Evolutionary conservation across 73 alveolate genomes (phyloP), one percentile per base, ranked within the genome.

Genomic region (Paramecium caudatum): DNA sequence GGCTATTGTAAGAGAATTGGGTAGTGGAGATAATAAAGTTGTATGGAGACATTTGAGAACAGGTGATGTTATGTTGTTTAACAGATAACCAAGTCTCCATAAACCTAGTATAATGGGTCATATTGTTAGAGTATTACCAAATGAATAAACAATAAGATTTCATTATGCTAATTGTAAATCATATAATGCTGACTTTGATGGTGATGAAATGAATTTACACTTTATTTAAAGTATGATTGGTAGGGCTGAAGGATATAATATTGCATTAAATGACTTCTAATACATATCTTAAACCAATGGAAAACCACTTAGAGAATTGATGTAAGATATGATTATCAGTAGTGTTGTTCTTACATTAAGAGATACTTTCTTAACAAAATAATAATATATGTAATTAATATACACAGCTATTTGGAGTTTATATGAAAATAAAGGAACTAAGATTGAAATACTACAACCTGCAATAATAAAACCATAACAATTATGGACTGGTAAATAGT

Each of bases 101-200:
- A 96, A 96, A 90, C 99, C 99, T 27, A 92, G 98, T n/a, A 96
- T 93, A 82, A 93, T 93, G 96, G 91, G 93, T 16, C 96, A 93
- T 45, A 74, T 82, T 1, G 94, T 88, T 46, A 93, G 98, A 95
- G 99, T 98, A 46, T 91, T 98, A 61, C 99, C 98, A 6, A 94
- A 91, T 50, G 99, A 98, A 92, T 95, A 95, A 87, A 98, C 99
- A 15, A 96, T 99, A 65, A 96, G 99, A 69, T 92, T 99, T 96
- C 99, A 99, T 94, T 99, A 99, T 85, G 97, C 99, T 34, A 99
- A 99, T 82, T 99, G 99, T 94, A 93, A 96, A 81, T 96, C 99
- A 27, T 99, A 98, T 97, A 99, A 99, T 92, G 99, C 99, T 1
- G 99, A 99, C 95, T 99, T 99, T 92, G 99, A 99, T 93, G 99